These are phyloP conservation scores for Mrakia frigida DNA, from an alignment of 768 basidiomycete genomes.

Conservation along the genomic window DNA sequence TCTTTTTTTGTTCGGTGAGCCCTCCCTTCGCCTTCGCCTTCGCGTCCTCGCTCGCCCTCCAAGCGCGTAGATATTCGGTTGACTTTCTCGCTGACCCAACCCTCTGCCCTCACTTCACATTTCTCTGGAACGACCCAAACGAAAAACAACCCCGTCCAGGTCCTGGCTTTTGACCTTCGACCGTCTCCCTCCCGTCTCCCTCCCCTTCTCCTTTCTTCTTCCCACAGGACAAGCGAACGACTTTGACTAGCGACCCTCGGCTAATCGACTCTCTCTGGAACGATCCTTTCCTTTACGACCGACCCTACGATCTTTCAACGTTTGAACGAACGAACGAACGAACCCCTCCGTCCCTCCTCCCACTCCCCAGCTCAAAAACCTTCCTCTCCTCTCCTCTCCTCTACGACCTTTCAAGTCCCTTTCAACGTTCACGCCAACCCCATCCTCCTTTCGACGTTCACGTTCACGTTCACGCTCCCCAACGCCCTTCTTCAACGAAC, in stretches of 20 bases:
- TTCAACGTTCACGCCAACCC: neutral
- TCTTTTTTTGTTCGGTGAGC: too few relatives aligned
- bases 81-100: neutral
- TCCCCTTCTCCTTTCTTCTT: neutral
- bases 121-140: neutral
- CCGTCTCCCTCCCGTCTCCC: conserved; percentile 3
- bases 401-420: neutral
- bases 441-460: neutral
- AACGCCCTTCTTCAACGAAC: neutral
- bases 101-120: conserved; percentile 17
- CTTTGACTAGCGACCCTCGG: neutral
- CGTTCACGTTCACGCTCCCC: neutral
- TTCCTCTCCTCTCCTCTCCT: neutral
- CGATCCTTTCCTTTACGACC: neutral
- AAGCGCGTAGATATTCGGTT: neutral
- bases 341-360: neutral
- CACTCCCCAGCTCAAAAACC: neutral
- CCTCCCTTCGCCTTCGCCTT: neutral
- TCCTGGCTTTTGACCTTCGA: neutral
- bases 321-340: neutral
- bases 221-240: neutral
- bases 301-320: neutral
- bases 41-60: neutral
- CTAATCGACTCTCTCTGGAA: neutral
- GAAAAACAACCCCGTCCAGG: neutral